These are phyloP conservation scores for Irpex sp. DNA, from an alignment of 1,284 basidiomycete genomes.

Conservation along the genomic window DNA sequence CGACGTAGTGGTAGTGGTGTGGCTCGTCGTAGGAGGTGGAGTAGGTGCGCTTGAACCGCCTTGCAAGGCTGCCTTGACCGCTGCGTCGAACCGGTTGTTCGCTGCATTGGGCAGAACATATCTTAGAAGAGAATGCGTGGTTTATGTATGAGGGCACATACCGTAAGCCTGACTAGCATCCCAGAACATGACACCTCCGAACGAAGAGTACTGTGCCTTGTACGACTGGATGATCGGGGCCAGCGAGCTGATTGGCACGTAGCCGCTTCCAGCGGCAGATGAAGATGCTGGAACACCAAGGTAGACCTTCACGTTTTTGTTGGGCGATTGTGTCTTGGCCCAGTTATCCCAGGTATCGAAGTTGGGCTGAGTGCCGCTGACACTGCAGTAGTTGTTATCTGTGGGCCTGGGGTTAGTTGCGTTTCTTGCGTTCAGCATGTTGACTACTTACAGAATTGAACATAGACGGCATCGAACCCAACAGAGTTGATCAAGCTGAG, in stretches of 20 bases:
- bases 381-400: conserved; percentile 57
- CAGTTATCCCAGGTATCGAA: conserved; percentile 54
- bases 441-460: conserved; percentile 47
- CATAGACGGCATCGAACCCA: conserved; percentile 59
- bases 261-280: conserved; percentile 49
- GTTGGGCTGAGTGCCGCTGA: conserved; percentile 31
- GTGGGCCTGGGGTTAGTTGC: background rate
- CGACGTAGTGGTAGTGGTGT: conserved; percentile 26
- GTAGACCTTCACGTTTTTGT: conserved; percentile 58
- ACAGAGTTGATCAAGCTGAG: conserved; percentile 46
- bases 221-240: conserved; percentile 40
- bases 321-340: conserved; percentile 56
- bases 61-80: conserved; percentile 48
- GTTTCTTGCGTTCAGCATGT: background rate
- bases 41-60: conserved; percentile 27
- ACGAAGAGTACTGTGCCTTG: conserved; percentile 51
- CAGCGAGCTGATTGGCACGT: conserved; percentile 44
- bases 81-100: conserved; percentile 48
- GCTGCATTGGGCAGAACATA: conserved; percentile 26
- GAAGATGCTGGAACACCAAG: conserved; percentile 56
- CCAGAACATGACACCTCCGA: conserved; percentile 71
- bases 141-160: too few species aligned
- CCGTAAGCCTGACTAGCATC: conserved; percentile 60
- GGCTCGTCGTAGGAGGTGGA: conserved; percentile 20
- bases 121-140: background rate